These are phyloP conservation scores for Geotrichum ghanense DNA, from an alignment of 805 yeast species.

Conservation along the genomic window DNA sequence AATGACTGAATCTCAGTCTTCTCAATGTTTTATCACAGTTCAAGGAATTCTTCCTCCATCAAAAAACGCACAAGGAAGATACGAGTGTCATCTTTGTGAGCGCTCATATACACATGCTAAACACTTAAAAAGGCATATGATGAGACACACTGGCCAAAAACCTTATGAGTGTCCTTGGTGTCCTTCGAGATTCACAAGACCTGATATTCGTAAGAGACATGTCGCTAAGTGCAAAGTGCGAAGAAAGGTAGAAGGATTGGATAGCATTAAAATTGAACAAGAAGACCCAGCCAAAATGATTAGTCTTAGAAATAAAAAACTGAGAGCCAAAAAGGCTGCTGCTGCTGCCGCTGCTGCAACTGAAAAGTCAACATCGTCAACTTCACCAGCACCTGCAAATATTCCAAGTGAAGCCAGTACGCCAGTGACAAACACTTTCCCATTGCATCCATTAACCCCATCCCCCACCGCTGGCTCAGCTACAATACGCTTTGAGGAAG, in stretches of 20 bases:
- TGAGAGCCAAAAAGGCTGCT: not conserved
- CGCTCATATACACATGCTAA: conserved; percentile 36
- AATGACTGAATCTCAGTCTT: too few species aligned
- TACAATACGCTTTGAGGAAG: too few species aligned
- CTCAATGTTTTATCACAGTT: not conserved
- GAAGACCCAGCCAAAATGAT: conserved; percentile 2
- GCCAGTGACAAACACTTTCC: too few species aligned
- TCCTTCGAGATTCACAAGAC: conserved; percentile 52
- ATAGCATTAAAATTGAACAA: not conserved
- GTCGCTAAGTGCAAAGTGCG: conserved; percentile 16
- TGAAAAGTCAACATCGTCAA: not conserved
- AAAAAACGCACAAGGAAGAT: conserved; percentile 40
- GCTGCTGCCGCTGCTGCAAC: too few species aligned
- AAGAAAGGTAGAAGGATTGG: conserved; percentile 1
- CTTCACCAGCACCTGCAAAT: not conserved
- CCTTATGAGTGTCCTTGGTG: conserved; percentile 74
- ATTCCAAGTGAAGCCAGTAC: too few species aligned
- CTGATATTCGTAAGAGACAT: conserved; percentile 74
- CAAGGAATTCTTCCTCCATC: not conserved
- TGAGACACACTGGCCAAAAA: conserved; percentile 78
- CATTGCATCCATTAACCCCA: too few species aligned
- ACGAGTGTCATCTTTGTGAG: conserved; percentile 18
- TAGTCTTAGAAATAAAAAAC: not conserved
- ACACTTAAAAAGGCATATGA: conserved; percentile 70
- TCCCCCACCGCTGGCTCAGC: too few species aligned